phyloP scores from a whole-genome alignment of 768 basidiomycete genomes.

The Suillus fuscotomentosus region DNA sequence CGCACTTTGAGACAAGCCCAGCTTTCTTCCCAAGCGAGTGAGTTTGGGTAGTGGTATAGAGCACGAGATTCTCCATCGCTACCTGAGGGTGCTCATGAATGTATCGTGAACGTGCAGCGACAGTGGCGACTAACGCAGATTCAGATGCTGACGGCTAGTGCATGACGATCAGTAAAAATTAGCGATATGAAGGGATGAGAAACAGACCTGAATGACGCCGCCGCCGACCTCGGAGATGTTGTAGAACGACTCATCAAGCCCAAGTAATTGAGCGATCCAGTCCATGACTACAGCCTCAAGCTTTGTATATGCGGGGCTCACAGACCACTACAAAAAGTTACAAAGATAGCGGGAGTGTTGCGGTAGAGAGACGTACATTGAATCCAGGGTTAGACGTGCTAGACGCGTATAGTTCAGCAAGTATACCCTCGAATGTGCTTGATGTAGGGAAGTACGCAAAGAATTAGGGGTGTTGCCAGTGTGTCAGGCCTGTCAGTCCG shows the following conservation, averaged over 20 bases:
- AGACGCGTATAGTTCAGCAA: constrained; percentile 80
- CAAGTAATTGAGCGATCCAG: constrained; percentile 84
- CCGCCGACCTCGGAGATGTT: constrained; percentile 72
- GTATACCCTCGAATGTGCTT: constrained; percentile 75
- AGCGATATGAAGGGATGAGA: background rate
- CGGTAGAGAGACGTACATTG: constrained; percentile 51
- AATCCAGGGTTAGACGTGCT: constrained; percentile 84
- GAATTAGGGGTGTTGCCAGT: constrained; percentile 92
- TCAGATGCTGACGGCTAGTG: constrained; percentile 83
- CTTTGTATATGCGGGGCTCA: constrained; percentile 90
- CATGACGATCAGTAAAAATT: background rate
- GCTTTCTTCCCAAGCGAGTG: constrained; percentile 84
- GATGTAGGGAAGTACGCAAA: constrained; percentile 86
- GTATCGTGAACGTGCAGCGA: constrained; percentile 74
- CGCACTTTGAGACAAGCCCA: constrained; percentile 74
- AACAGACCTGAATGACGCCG: constrained; percentile 73
- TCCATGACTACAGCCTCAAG: constrained; percentile 87
- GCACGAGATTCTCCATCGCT: constrained; percentile 61
- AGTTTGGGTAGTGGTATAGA: constrained; percentile 90
- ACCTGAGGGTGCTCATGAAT: constrained; percentile 45
- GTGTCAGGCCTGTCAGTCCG: constrained; percentile 61
- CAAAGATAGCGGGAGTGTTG: background rate
- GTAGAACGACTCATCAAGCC: constrained; percentile 62
- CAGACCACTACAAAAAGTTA: constrained; percentile 62
- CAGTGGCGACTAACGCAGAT: constrained; percentile 68